Percentiles rank a stretch among this genome's conserved stretches.
Evolutionary conservation across 441 rosid genomes (phyloP).

Genomic region (Gossypium lobatum): DNA sequence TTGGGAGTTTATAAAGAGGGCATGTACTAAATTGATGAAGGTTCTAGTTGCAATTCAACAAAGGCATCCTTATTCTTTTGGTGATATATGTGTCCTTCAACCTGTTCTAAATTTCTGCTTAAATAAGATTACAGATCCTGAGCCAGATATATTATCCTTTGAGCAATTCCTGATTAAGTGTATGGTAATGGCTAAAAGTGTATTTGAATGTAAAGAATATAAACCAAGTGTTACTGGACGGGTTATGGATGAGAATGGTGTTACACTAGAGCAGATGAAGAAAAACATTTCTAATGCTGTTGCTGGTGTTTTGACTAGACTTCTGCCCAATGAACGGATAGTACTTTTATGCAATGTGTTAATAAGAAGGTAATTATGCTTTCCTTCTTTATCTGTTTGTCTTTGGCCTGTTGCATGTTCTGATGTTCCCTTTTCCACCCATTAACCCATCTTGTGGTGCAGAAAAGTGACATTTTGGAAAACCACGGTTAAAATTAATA

Average conservation of each 20-base stretch:
- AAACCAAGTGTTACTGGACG: slow-evolving; percentile 82
- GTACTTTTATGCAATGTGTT: slow-evolving; percentile 76
- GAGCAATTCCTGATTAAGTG: slow-evolving; percentile 91
- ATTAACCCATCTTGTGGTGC: neutral
- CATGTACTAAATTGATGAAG: slow-evolving; percentile 90
- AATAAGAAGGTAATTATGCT: slow-evolving; percentile 71
- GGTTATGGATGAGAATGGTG: slow-evolving; percentile 74
- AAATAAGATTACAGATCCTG: slow-evolving; percentile 77
- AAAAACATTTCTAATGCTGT: slow-evolving; percentile 66
- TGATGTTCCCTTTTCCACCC: neutral
- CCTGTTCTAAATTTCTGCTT: slow-evolving; percentile 84
- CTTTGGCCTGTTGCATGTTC: neutral
- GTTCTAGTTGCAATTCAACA: slow-evolving; percentile 75
- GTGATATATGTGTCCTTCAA: slow-evolving; percentile 82
- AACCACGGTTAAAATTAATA: neutral
- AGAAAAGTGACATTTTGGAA: neutral
- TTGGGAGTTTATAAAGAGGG: slow-evolving; percentile 78
- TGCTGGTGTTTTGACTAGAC: slow-evolving; percentile 65
- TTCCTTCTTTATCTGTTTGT: neutral
- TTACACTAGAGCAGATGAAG: slow-evolving; percentile 73
- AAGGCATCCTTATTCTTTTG: slow-evolving; percentile 93
- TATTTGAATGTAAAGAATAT: slow-evolving; percentile 94
- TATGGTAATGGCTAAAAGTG: slow-evolving; percentile 86
- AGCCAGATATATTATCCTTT: slow-evolving; percentile 50
- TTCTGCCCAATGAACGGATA: slow-evolving; percentile 74